phyloP scores from a whole-genome alignment of 2,329 filamentous ascomycete genomes.

The Xylariales sp. region DNA sequence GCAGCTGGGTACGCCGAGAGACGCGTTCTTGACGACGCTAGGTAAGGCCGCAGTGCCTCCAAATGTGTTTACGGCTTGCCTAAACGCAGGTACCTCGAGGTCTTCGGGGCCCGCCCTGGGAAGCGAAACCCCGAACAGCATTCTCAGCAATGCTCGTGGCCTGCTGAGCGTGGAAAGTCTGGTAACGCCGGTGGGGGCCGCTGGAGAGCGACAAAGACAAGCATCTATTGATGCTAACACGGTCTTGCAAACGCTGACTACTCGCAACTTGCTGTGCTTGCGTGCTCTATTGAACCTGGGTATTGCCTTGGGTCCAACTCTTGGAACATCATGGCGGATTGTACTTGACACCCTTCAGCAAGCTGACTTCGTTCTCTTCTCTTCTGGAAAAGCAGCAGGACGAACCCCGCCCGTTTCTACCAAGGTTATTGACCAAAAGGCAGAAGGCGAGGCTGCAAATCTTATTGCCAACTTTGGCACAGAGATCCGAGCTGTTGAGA shows the following conservation, averaged over 20 bases:
- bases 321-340: constrained; percentile 84
- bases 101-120: constrained; percentile 39
- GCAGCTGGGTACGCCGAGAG: constrained; percentile 77
- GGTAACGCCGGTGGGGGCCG: constrained; percentile 51
- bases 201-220: constrained; percentile 56
- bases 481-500: constrained; percentile 85
- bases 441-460: constrained; percentile 45
- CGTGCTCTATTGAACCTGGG: constrained; percentile 91
- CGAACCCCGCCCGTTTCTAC: constrained; percentile 45
- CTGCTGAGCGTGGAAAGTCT: constrained; percentile 71
- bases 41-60: constrained; percentile 90
- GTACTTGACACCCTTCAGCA: constrained; percentile 89
- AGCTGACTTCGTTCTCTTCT: constrained; percentile 80
- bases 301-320: constrained; percentile 85
- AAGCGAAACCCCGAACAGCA: constrained; percentile 48
- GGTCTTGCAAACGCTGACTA: constrained; percentile 60
- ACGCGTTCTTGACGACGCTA: constrained; percentile 91
- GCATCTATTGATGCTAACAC: constrained; percentile 49
- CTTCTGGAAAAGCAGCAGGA: constrained; percentile 51
- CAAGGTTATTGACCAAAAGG: constrained; percentile 40
- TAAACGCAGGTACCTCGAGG: constrained; percentile 43
- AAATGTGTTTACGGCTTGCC: constrained; percentile 62
- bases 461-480: constrained; percentile 65
- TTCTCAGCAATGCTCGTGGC: constrained; percentile 67
- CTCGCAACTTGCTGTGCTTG: constrained; percentile 84